Percentiles rank a stretch among this genome's conserved stretches.
These are phyloP conservation scores for Neurospora tetraspora DNA, from an alignment of 495 filamentous ascomycete genomes.

Conservation along the genomic window DNA sequence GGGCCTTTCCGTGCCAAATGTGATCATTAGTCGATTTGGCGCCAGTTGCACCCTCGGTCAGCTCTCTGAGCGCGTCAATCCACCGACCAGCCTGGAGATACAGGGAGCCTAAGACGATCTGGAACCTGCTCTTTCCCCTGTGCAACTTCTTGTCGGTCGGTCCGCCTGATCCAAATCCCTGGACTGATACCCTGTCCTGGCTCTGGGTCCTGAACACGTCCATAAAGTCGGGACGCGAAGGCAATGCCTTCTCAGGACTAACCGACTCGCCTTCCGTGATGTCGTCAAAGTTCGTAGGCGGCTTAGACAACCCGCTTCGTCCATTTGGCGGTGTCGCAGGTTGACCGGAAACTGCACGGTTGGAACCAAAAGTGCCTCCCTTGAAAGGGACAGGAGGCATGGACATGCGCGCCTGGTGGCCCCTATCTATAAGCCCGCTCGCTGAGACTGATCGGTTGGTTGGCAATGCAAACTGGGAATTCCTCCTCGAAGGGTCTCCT, in stretches of 20 bases:
- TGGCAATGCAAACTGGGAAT: constrained; percentile 43
- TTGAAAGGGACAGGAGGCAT: constrained; percentile 50
- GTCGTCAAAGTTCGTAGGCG: constrained; percentile 65
- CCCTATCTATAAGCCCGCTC: constrained; percentile 34
- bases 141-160: constrained; percentile 66
- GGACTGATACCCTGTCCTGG: constrained; percentile 72
- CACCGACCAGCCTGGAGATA: constrained; percentile 84
- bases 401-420: constrained; percentile 57
- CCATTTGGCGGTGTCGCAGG: constrained; percentile 39
- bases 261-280: constrained; percentile 34
- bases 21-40: constrained; percentile 80
- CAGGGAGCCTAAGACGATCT: constrained; percentile 72
- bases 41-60: constrained; percentile 66
- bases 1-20: constrained; percentile 91
- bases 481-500: constrained; percentile 29
- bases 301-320: constrained; percentile 41
- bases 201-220: constrained; percentile 41
- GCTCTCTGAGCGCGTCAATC: constrained; percentile 79
- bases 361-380: constrained; percentile 25
- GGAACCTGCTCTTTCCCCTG: constrained; percentile 71
- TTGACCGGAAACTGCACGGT: constrained; percentile 38
- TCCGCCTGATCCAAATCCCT: constrained; percentile 68
- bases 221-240: constrained; percentile 22
- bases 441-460: constrained; percentile 39
- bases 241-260: constrained; percentile 22